A percentile compares a stretch with the other conserved stretches of the same genome.
Evolutionary conservation across 2,329 filamentous ascomycete species (phyloP).

Genomic region (Xylariaceae sp.): DNA sequence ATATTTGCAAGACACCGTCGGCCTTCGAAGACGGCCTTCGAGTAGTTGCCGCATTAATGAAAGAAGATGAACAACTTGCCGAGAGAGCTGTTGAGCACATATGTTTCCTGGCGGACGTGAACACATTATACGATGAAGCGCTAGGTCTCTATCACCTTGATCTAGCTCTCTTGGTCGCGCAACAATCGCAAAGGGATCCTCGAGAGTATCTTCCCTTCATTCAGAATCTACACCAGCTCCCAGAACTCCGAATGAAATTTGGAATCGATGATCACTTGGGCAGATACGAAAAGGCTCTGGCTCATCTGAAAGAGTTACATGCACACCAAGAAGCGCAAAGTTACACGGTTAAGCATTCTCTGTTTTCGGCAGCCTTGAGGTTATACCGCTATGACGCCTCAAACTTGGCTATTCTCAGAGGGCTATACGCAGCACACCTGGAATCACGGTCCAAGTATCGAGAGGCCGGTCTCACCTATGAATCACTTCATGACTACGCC

Average conservation of each 20-base stretch:
- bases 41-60: slow-evolving; percentile 72
- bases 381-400: slow-evolving; percentile 78
- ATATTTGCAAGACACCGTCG: slow-evolving; percentile 89
- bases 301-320: slow-evolving; percentile 67
- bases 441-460: slow-evolving; percentile 70
- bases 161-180: slow-evolving; percentile 82
- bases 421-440: slow-evolving; percentile 75
- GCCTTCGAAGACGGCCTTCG: slow-evolving; percentile 80
- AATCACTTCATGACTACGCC: slow-evolving; percentile 71
- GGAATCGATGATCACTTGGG: slow-evolving; percentile 85
- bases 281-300: slow-evolving; percentile 71
- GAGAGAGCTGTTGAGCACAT: slow-evolving; percentile 94
- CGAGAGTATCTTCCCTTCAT: slow-evolving; percentile 94
- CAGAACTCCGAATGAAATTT: slow-evolving; percentile 67
- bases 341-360: slow-evolving; percentile 73
- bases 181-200: slow-evolving; percentile 93
- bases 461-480: slow-evolving; percentile 86
- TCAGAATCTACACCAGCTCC: slow-evolving; percentile 74
- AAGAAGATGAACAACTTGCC: slow-evolving; percentile 64
- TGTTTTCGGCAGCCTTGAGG: slow-evolving; percentile 73
- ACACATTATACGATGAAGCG: slow-evolving; percentile 84
- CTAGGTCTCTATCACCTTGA: slow-evolving; percentile 90
- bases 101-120: slow-evolving; percentile 92
- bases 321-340: slow-evolving; percentile 71
- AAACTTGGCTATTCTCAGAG: slow-evolving; percentile 64